These are phyloP conservation scores for Metschnikowia dekortorum DNA, from an alignment of 805 yeast genomes.

Conservation along the genomic window DNA sequence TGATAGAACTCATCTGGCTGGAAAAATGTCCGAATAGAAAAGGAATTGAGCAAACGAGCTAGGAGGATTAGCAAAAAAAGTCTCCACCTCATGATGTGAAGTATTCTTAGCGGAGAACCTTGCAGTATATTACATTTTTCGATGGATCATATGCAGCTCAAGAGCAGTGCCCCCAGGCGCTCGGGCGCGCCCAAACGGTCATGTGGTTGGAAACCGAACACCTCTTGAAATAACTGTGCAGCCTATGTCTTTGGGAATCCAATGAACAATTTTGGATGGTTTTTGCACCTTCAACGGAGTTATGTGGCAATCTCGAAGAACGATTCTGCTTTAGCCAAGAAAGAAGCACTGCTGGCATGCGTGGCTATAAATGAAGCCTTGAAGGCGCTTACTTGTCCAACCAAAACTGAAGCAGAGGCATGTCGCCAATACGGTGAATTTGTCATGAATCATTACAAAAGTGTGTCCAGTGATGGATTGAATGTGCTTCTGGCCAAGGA, in stretches of 20 bases:
- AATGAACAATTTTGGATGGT: conserved; percentile 1
- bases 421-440: conserved; percentile 8
- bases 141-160: neutral
- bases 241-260: neutral
- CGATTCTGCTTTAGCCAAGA: conserved; percentile 7
- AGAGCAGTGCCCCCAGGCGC: neutral
- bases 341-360: conserved; percentile 10
- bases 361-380: conserved; percentile 7
- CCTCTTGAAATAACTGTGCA: neutral
- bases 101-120: neutral
- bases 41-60: conserved; percentile 58
- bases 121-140: neutral
- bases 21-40: conserved; percentile 68
- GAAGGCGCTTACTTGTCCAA: neutral
- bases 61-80: conserved; percentile 19
- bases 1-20: conserved; percentile 98
- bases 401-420: neutral
- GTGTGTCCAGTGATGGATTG: conserved; percentile 6
- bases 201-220: neutral
- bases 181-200: neutral
- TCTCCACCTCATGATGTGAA: neutral
- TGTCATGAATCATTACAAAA: conserved; percentile 8
- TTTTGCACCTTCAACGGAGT: conserved; percentile 10
- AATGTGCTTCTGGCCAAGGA: conserved; percentile 13
- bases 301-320: conserved; percentile 10